Conservation (phyloP, 352 stramenopile species). For the Globisporangium perplexum region DNA sequence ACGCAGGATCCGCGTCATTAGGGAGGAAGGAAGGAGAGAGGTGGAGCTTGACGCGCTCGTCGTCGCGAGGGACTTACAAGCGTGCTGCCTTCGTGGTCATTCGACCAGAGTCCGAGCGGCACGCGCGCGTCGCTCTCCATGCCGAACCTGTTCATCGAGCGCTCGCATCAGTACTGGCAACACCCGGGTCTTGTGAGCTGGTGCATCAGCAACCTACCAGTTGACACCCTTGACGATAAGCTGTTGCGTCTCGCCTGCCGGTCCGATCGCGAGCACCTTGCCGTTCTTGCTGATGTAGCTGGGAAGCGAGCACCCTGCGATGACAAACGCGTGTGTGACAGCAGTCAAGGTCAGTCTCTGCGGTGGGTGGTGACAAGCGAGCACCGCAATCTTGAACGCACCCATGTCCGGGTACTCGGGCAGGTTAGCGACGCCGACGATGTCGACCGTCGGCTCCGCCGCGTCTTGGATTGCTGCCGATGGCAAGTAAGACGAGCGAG, state of each 20-base stretch:
- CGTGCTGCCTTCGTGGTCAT: slow-evolving; percentile 48
- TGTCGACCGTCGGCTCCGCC: not conserved
- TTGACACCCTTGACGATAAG: slow-evolving; percentile 15
- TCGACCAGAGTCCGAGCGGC: slow-evolving; percentile 60
- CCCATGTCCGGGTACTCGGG: slow-evolving; percentile 10
- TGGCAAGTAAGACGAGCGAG: not conserved
- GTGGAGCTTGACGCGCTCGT: too few species aligned
- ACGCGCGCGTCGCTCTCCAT: slow-evolving; percentile 28
- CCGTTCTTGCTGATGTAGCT: slow-evolving; percentile 23
- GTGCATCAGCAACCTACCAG: slow-evolving; percentile 1
- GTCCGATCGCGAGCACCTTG: slow-evolving; percentile 14
- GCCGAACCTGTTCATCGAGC: slow-evolving; percentile 5
- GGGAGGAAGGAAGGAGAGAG: not conserved
- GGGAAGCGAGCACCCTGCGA: slow-evolving; percentile 10
- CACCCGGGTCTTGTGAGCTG: too few species aligned
- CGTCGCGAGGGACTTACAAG: slow-evolving; percentile 19
- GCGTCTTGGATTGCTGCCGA: slow-evolving; percentile 5
- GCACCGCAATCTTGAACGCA: not conserved
- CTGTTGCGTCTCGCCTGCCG: slow-evolving; percentile 8
- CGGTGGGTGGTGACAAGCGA: not conserved
- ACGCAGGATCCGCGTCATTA: not conserved
- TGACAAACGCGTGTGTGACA: not conserved
- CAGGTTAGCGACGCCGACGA: slow-evolving; percentile 3
- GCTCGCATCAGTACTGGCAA: not conserved
- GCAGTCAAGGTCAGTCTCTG: not conserved